Evolutionary conservation across 768 basidiomycete species (phyloP).

Genomic region (Leccinellum albellum): DNA sequence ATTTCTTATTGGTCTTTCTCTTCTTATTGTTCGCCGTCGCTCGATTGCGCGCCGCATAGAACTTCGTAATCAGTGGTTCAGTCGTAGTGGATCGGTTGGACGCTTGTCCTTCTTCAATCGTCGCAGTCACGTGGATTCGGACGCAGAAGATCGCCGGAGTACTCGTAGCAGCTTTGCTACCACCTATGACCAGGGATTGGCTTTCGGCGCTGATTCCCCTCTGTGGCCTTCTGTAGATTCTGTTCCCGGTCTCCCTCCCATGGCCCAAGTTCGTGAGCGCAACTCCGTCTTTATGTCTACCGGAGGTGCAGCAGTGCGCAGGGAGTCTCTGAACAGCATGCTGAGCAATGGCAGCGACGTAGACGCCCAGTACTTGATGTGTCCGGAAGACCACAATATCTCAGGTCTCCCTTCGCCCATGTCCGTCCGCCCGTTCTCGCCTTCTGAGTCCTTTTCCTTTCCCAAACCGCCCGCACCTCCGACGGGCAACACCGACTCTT

Average conservation of each 20-base stretch:
- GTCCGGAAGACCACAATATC: conserved; percentile 21
- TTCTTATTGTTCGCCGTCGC: conserved; percentile 48
- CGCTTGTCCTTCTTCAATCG: conserved; percentile 9
- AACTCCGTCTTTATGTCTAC: conserved; percentile 22
- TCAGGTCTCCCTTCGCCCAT: conserved; percentile 43
- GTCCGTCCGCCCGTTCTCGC: conserved; percentile 63
- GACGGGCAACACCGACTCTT: neutral
- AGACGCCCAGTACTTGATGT: conserved; percentile 39
- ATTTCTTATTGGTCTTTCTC: conserved; percentile 30
- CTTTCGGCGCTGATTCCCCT: conserved; percentile 22
- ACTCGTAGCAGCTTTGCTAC: conserved; percentile 65
- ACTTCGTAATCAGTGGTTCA: conserved; percentile 41
- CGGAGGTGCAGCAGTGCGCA: conserved; percentile 24
- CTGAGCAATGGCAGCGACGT: conserved; percentile 34
- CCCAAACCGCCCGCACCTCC: conserved; percentile 51
- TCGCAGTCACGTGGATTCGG: conserved; percentile 11
- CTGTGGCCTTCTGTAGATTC: conserved; percentile 2
- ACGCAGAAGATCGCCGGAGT: conserved; percentile 27
- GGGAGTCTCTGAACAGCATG: conserved; percentile 40
- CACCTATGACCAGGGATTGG: conserved; percentile 45
- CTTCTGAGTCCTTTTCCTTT: conserved; percentile 65
- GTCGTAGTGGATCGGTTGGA: conserved; percentile 12
- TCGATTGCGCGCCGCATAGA: conserved; percentile 40
- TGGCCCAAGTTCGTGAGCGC: conserved; percentile 50
- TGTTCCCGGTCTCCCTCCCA: conserved; percentile 46